phyloP scores from a whole-genome alignment of 352 stramenopile species.

The Phytophthora hibernalis region DNA sequence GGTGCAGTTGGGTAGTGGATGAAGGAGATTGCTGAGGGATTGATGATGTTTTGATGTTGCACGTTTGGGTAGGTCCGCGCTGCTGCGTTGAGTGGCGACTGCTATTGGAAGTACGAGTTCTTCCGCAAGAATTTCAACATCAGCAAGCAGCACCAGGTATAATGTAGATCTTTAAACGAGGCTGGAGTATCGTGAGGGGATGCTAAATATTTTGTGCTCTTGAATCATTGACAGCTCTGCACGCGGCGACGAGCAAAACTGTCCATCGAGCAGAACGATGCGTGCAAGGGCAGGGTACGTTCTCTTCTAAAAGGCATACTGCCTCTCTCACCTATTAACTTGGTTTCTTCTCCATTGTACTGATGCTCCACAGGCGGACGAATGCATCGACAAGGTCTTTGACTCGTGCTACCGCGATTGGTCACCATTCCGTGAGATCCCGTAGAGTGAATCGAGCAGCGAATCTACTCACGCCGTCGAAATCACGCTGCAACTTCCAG shows the following conservation, averaged over 20 bases:
- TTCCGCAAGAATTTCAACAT: constrained; percentile 93
- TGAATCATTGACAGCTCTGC: constrained; percentile 65
- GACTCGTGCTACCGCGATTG: constrained; percentile 88
- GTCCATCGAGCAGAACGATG: constrained; percentile 76
- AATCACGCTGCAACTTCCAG: constrained; percentile 12
- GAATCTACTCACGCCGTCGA: background rate
- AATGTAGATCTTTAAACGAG: background rate
- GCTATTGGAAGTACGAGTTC: constrained; percentile 93
- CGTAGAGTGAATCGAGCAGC: constrained; percentile 35
- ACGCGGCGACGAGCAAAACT: constrained; percentile 90
- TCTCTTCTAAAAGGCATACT: too few species aligned
- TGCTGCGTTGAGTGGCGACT: constrained; percentile 88
- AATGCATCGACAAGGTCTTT: constrained; percentile 88
- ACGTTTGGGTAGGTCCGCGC: constrained; percentile 56
- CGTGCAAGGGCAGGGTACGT: constrained; percentile 79
- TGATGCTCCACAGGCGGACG: constrained; percentile 62
- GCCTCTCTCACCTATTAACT: background rate
- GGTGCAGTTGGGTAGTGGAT: background rate
- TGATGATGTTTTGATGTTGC: constrained; percentile 4
- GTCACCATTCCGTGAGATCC: constrained; percentile 84
- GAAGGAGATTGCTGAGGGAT: background rate
- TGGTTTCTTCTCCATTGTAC: background rate
- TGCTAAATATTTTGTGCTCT: constrained; percentile 9
- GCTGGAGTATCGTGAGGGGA: background rate
- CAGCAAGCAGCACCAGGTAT: constrained; percentile 88